These are phyloP conservation scores for Kluyveromyces starmeri DNA, from an alignment of 805 yeast genomes.

Conservation along the genomic window DNA sequence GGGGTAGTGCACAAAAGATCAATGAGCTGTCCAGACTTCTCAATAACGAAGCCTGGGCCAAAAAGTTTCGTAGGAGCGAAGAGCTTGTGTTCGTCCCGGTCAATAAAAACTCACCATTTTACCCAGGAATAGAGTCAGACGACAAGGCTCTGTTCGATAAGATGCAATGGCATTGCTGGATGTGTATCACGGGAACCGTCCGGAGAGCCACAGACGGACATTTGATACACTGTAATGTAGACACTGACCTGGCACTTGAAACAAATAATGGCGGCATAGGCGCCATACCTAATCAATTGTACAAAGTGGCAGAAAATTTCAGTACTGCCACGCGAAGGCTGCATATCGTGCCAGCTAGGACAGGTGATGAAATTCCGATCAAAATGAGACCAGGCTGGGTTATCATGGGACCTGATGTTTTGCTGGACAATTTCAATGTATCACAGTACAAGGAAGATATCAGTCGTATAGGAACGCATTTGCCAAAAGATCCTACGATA, in stretches of 20 bases:
- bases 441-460: constrained; percentile 37
- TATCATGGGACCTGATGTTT: constrained; percentile 72
- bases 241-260: constrained; percentile 79
- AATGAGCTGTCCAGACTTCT: constrained; percentile 50
- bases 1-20: constrained; percentile 76
- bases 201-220: constrained; percentile 77
- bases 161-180: constrained; percentile 95
- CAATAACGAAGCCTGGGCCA: constrained; percentile 45
- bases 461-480: constrained; percentile 38
- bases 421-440: constrained; percentile 60
- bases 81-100: constrained; percentile 76
- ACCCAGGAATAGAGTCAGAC: constrained; percentile 47
- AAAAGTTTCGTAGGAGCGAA: constrained; percentile 80
- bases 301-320: constrained; percentile 81
- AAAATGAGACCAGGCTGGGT: constrained; percentile 85
- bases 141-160: constrained; percentile 48
- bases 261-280: constrained; percentile 32
- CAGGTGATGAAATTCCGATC: constrained; percentile 57
- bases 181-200: constrained; percentile 94
- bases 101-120: constrained; percentile 54
- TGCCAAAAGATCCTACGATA: constrained; percentile 65
- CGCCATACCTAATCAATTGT: constrained; percentile 66
- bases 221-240: constrained; percentile 84
- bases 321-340: constrained; percentile 72
- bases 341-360: constrained; percentile 71